These are phyloP conservation scores for Spatholobus suberectus DNA, from an alignment of 306 rosid genomes.

Conservation along the genomic window DNA sequence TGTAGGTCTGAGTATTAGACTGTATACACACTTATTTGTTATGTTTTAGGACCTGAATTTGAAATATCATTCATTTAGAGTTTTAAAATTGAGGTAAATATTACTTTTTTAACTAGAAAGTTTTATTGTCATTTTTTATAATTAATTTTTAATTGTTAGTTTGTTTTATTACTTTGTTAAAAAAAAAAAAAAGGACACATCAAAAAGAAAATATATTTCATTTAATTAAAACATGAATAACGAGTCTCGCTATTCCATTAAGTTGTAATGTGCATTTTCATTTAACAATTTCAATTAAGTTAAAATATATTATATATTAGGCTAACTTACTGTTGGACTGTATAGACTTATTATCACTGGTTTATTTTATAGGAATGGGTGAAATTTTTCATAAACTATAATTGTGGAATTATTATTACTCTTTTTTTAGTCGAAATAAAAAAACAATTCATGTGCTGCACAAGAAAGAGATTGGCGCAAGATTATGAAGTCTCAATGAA, in stretches of 20 bases:
- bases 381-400: neutral
- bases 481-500: neutral
- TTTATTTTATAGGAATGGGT: neutral
- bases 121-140: neutral
- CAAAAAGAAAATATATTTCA: neutral
- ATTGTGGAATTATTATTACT: neutral
- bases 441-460: neutral
- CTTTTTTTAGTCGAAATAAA: neutral
- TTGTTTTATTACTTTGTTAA: neutral
- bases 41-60: neutral
- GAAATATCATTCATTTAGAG: neutral
- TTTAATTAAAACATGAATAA: neutral
- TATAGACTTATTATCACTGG: neutral
- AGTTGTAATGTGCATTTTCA: neutral
- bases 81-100: neutral
- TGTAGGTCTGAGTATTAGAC: too few species aligned
- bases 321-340: too few species aligned
- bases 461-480: neutral
- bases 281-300: neutral
- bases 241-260: neutral
- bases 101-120: neutral
- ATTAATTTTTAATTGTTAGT: neutral
- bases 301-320: neutral
- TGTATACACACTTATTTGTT: neutral
- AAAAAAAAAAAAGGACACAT: neutral